phyloP scores from a whole-genome alignment of 2,329 filamentous ascomycete species.

The Pleurostoma richardsiae region DNA sequence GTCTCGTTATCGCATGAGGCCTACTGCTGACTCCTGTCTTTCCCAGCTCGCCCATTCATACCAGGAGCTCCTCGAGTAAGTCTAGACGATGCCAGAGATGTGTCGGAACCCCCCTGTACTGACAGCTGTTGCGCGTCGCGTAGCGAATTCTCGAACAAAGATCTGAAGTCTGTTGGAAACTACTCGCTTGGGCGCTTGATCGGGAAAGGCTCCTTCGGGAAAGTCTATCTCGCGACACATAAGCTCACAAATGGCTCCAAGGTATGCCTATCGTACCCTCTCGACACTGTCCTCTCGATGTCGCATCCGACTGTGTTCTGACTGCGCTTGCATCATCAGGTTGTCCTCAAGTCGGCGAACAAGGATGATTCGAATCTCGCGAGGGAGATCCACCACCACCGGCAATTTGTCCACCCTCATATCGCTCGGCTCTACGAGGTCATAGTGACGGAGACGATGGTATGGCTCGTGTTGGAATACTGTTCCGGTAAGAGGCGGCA shows the following conservation, averaged over 20 bases:
- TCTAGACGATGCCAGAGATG: constrained; percentile 7
- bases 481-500: constrained; percentile 64
- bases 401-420: constrained; percentile 95
- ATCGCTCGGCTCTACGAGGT: constrained; percentile 97
- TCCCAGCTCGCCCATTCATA: constrained; percentile 95
- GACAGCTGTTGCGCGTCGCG: not conserved
- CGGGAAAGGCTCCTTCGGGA: constrained; percentile 96
- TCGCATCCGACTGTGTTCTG: not conserved
- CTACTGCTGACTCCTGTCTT: constrained; percentile 2
- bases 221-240: constrained; percentile 92
- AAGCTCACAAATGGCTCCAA: constrained; percentile 99
- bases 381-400: constrained; percentile 96
- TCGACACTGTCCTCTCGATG: not conserved
- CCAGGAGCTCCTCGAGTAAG: constrained; percentile 90
- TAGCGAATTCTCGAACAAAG: constrained; percentile 90
- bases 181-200: constrained; percentile 89
- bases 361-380: constrained; percentile 94
- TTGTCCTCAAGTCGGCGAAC: constrained; percentile 96
- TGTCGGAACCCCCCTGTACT: not conserved
- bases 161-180: constrained; percentile 89
- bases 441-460: constrained; percentile 89
- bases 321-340: constrained; percentile 44
- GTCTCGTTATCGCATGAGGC: constrained; percentile 1
- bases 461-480: constrained; percentile 96
- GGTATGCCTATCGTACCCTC: constrained; percentile 40